phyloP scores from a whole-genome alignment of 495 filamentous ascomycete genomes.

The Podospora tetraspora region DNA sequence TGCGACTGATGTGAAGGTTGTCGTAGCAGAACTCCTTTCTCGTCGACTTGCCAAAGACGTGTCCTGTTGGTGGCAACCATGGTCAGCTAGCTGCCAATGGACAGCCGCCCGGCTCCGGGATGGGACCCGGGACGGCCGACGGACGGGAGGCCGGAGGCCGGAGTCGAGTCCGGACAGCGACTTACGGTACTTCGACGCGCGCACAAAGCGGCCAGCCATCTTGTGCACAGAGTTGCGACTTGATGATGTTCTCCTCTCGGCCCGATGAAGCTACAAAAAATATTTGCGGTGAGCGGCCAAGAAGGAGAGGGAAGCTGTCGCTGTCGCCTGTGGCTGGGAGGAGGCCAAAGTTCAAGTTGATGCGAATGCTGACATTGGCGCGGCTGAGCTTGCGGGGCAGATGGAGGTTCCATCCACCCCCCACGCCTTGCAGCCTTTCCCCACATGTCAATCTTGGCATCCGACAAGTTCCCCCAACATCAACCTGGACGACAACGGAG shows the following conservation, averaged over 20 bases:
- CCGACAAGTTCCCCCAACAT: neutral
- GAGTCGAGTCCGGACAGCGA: slow-evolving; percentile 18
- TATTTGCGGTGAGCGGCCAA: slow-evolving; percentile 1
- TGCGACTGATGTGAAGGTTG: slow-evolving; percentile 87
- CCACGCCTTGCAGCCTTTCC: slow-evolving; percentile 1
- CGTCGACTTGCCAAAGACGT: slow-evolving; percentile 92
- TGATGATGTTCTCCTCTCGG: neutral
- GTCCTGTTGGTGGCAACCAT: slow-evolving; percentile 54
- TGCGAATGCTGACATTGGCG: neutral
- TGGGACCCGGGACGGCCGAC: slow-evolving; percentile 8
- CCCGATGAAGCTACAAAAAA: neutral
- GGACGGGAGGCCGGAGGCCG: slow-evolving; percentile 8
- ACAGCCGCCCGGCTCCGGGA: neutral
- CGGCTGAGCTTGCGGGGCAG: slow-evolving; percentile 7
- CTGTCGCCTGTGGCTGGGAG: neutral
- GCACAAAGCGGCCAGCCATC: slow-evolving; percentile 97
- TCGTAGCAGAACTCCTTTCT: slow-evolving; percentile 94
- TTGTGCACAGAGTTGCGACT: slow-evolving; percentile 7
- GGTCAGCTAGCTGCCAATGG: slow-evolving; percentile 17
- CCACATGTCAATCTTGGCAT: neutral
- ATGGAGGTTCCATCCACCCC: neutral
- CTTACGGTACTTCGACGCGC: slow-evolving; percentile 98
- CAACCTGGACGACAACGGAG: neutral
- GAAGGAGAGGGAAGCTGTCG: neutral
- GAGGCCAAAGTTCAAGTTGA: neutral